phyloP scores from a whole-genome alignment of 2,329 filamentous ascomycete species.

The Trichoderma arundinaceum region DNA sequence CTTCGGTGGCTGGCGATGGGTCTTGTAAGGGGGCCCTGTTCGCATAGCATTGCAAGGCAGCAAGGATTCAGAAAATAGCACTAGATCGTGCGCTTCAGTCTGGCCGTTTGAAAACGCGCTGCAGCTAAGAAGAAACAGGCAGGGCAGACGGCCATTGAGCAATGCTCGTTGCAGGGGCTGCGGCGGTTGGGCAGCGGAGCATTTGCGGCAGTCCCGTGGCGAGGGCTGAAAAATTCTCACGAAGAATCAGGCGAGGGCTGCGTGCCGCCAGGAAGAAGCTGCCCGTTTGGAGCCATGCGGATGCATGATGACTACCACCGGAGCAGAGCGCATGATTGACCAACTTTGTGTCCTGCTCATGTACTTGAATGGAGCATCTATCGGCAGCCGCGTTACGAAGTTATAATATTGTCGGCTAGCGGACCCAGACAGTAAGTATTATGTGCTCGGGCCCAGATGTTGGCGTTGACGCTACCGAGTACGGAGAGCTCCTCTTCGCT shows the following conservation, averaged over 20 bases:
- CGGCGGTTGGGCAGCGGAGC: slow-evolving; percentile 28
- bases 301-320: slow-evolving; percentile 17
- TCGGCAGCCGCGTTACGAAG: slow-evolving; percentile 24
- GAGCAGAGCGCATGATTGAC: neutral
- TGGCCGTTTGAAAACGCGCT: slow-evolving; percentile 25
- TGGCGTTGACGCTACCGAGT: neutral
- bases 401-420: slow-evolving; percentile 3
- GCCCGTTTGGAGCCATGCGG: slow-evolving; percentile 20
- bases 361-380: slow-evolving; percentile 12
- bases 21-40: slow-evolving; percentile 9
- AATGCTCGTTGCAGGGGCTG: slow-evolving; percentile 17
- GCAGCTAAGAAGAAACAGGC: slow-evolving; percentile 18
- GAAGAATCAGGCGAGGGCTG: slow-evolving; percentile 19
- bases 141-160: neutral
- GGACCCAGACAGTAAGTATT: neutral
- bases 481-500: slow-evolving; percentile 4
- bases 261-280: neutral
- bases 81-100: slow-evolving; percentile 15
- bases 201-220: slow-evolving; percentile 22
- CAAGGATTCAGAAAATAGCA: slow-evolving; percentile 15
- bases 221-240: neutral
- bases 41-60: slow-evolving; percentile 5
- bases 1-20: slow-evolving; percentile 29
- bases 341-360: neutral
- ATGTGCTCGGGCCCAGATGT: neutral